These are phyloP conservation scores for Termitomyces sp. DNA, from an alignment of 768 basidiomycete genomes.

Conservation along the genomic window DNA sequence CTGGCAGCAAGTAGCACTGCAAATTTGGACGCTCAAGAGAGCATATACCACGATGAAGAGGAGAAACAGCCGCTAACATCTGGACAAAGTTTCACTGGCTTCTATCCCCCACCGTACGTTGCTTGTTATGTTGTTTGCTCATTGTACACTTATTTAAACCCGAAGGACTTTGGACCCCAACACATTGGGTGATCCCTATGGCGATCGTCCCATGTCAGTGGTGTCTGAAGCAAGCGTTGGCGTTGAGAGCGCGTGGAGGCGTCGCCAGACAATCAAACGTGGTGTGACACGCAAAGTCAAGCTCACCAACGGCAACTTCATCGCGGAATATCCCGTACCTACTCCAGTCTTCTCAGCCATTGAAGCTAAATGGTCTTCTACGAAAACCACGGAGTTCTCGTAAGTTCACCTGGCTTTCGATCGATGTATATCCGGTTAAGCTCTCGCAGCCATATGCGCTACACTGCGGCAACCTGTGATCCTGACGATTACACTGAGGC, in stretches of 20 bases:
- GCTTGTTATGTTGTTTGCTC: not conserved
- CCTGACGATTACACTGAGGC: slow-evolving; percentile 83
- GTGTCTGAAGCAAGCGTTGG: slow-evolving; percentile 52
- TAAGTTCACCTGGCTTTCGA: slow-evolving; percentile 31
- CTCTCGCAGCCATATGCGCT: slow-evolving; percentile 74
- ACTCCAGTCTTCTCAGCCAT: slow-evolving; percentile 79
- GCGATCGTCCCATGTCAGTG: slow-evolving; percentile 42
- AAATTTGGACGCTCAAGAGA: slow-evolving; percentile 40
- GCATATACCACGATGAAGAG: slow-evolving; percentile 63
- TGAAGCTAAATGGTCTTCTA: slow-evolving; percentile 69
- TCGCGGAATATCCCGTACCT: slow-evolving; percentile 85
- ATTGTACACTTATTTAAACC: slow-evolving; percentile 5
- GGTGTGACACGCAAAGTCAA: slow-evolving; percentile 92
- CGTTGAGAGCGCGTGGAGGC: slow-evolving; percentile 57
- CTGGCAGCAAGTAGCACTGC: slow-evolving; percentile 47
- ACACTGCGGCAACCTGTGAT: slow-evolving; percentile 88
- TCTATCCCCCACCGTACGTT: slow-evolving; percentile 73
- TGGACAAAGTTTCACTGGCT: slow-evolving; percentile 52
- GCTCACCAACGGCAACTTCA: slow-evolving; percentile 90
- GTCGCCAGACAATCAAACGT: slow-evolving; percentile 88
- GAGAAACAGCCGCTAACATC: slow-evolving; percentile 76
- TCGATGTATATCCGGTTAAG: slow-evolving; percentile 1
- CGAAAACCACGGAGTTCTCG: slow-evolving; percentile 88
- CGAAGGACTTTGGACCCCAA: slow-evolving; percentile 48
- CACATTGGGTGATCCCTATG: slow-evolving; percentile 64